phyloP scores from a whole-genome alignment of 768 basidiomycete species.

The Hortiboletus campestris region DNA sequence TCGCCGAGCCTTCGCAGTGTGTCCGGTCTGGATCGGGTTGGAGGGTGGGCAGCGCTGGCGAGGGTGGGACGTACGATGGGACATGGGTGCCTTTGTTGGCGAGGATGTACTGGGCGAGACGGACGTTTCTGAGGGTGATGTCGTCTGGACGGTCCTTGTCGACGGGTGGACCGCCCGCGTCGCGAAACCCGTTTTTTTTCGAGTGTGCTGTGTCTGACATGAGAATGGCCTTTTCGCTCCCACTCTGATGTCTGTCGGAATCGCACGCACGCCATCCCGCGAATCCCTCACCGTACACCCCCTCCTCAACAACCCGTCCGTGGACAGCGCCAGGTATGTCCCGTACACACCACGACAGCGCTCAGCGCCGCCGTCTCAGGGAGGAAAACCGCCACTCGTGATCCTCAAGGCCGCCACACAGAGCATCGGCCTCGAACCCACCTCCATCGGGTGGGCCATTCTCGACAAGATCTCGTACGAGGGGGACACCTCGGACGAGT shows the following conservation, averaged over 20 bases:
- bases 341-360: conserved; percentile 79
- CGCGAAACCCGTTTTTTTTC: conserved; percentile 26
- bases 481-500: conserved; percentile 52
- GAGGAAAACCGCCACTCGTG: conserved; percentile 42
- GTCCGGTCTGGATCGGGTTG: conserved; percentile 13
- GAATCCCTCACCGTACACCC: conserved; percentile 66
- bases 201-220: too few species aligned
- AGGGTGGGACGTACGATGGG: conserved; percentile 36
- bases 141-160: conserved; percentile 22
- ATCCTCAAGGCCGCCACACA: conserved; percentile 74
- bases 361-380: conserved; percentile 38
- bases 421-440: conserved; percentile 59
- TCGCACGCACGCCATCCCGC: conserved; percentile 8
- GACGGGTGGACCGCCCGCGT: conserved; percentile 2
- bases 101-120: conserved; percentile 40
- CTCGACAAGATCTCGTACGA: conserved; percentile 65
- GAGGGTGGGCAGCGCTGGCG: background rate
- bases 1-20: conserved; percentile 23
- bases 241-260: too few species aligned
- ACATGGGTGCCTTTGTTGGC: conserved; percentile 38
- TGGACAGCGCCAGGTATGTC: conserved; percentile 52
- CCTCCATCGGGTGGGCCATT: conserved; percentile 73
- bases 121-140: conserved; percentile 30
- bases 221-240: too few species aligned
- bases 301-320: conserved; percentile 43